A percentile compares a stretch with the other conserved stretches of the same genome.
Conservation (phyloP, 2,329 filamentous ascomycete genomes). For the Botrytis porri region DNA sequence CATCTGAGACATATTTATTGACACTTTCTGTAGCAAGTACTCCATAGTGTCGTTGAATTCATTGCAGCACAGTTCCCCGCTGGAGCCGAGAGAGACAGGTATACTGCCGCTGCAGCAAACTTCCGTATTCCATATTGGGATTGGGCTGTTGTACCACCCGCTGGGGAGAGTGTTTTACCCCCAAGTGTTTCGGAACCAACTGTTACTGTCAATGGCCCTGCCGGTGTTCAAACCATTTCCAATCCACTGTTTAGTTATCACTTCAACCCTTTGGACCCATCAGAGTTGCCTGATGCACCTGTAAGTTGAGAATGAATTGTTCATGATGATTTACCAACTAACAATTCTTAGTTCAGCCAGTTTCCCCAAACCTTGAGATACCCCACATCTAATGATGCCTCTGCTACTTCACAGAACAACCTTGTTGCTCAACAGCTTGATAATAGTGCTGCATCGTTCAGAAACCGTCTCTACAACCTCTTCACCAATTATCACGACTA, state of each 20-base stretch:
- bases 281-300: slow-evolving; percentile 56
- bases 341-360: slow-evolving; percentile 49
- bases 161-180: slow-evolving; percentile 49
- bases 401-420: slow-evolving; percentile 57
- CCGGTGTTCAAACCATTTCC: slow-evolving; percentile 40
- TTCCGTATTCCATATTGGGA: slow-evolving; percentile 50
- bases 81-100: slow-evolving; percentile 39
- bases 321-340: not conserved
- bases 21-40: slow-evolving; percentile 47
- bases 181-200: slow-evolving; percentile 45
- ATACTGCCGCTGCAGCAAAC: slow-evolving; percentile 43
- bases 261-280: slow-evolving; percentile 45
- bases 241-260: slow-evolving; percentile 54
- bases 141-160: slow-evolving; percentile 46
- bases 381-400: slow-evolving; percentile 44
- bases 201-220: slow-evolving; percentile 54
- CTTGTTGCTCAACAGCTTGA: slow-evolving; percentile 52
- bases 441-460: slow-evolving; percentile 52
- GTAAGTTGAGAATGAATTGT: slow-evolving; percentile 44
- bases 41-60: slow-evolving; percentile 46
- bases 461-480: slow-evolving; percentile 64
- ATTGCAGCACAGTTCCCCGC: slow-evolving; percentile 42
- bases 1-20: not conserved
- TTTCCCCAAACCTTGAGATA: slow-evolving; percentile 60
- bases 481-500: slow-evolving; percentile 67